These are phyloP conservation scores for Aspergillus bertholletiae DNA, from an alignment of 495 filamentous ascomycete genomes.

Conservation along the genomic window DNA sequence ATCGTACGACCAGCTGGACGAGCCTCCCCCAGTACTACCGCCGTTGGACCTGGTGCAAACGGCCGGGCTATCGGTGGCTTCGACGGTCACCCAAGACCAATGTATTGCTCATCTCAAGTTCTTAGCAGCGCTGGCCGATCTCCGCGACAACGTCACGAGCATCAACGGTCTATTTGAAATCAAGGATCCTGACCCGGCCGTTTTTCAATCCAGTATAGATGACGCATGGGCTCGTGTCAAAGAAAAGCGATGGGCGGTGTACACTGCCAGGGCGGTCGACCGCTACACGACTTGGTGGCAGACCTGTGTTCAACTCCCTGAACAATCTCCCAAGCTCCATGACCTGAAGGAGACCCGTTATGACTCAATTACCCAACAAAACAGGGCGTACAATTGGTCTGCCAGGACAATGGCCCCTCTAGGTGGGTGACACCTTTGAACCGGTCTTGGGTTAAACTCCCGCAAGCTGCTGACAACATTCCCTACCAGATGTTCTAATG, in stretches of 20 bases:
- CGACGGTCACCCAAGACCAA: constrained; percentile 33
- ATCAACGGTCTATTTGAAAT: constrained; percentile 65
- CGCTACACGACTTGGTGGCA: constrained; percentile 74
- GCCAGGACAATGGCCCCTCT: constrained; percentile 26
- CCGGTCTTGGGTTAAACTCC: neutral
- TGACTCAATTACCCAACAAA: constrained; percentile 9
- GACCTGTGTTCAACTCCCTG: constrained; percentile 12
- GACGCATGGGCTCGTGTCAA: constrained; percentile 46
- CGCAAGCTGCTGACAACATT: constrained; percentile 2
- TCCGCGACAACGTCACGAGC: constrained; percentile 63
- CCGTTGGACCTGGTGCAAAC: constrained; percentile 12
- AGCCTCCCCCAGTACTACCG: constrained; percentile 10
- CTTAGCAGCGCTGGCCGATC: constrained; percentile 61
- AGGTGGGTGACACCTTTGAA: constrained; percentile 18
- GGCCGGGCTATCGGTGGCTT: constrained; percentile 10
- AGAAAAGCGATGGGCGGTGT: constrained; percentile 81
- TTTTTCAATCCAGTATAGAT: constrained; percentile 14
- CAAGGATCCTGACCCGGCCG: constrained; percentile 40
- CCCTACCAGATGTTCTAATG: constrained; percentile 70
- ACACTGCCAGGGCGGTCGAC: constrained; percentile 67
- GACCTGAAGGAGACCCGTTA: constrained; percentile 9
- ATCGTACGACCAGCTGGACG: constrained; percentile 15
- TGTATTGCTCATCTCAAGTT: constrained; percentile 78
- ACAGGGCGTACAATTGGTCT: constrained; percentile 9
- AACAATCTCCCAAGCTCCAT: constrained; percentile 1